Evolutionary conservation across 2,329 filamentous ascomycete genomes (phyloP).

Genomic region (Cytospora piceae): DNA sequence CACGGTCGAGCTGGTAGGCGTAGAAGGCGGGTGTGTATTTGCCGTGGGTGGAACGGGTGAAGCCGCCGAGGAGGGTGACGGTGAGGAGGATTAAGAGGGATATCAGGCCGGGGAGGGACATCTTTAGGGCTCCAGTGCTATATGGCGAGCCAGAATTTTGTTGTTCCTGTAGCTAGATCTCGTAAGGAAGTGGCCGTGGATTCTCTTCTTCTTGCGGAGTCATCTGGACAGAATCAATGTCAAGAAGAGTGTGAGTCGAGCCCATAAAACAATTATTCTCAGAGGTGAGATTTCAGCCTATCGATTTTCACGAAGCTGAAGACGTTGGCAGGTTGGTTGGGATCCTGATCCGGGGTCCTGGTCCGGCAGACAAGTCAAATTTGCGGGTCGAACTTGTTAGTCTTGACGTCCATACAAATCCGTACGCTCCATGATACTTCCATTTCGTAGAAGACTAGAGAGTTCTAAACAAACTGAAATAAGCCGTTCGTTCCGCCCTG

Average conservation of each 20-base stretch:
- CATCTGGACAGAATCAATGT: too few relatives aligned
- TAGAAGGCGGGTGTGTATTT: slow-evolving; percentile 34
- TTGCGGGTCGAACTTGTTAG: not conserved
- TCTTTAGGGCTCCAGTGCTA: not conserved
- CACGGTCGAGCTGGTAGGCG: slow-evolving; percentile 34
- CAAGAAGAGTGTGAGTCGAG: too few relatives aligned
- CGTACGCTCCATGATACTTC: not conserved
- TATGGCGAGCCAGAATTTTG: too few relatives aligned
- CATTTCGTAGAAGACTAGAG: not conserved
- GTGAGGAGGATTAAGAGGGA: slow-evolving; percentile 13
- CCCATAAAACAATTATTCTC: not conserved
- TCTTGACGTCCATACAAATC: not conserved
- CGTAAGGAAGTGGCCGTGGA: not conserved
- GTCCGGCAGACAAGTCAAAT: not conserved
- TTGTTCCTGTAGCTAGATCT: not conserved
- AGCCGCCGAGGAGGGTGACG: slow-evolving; percentile 31
- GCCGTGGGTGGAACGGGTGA: slow-evolving; percentile 34
- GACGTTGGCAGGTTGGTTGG: not conserved
- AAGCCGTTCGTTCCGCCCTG: not conserved
- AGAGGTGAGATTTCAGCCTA: not conserved
- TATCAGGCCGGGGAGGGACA: not conserved
- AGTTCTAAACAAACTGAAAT: too few relatives aligned
- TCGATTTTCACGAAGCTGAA: not conserved
- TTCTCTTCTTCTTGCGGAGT: not conserved
- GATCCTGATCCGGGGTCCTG: too few relatives aligned